These are phyloP conservation scores for Didymella glomerata DNA, from an alignment of 2,329 filamentous ascomycete genomes.

Conservation along the genomic window DNA sequence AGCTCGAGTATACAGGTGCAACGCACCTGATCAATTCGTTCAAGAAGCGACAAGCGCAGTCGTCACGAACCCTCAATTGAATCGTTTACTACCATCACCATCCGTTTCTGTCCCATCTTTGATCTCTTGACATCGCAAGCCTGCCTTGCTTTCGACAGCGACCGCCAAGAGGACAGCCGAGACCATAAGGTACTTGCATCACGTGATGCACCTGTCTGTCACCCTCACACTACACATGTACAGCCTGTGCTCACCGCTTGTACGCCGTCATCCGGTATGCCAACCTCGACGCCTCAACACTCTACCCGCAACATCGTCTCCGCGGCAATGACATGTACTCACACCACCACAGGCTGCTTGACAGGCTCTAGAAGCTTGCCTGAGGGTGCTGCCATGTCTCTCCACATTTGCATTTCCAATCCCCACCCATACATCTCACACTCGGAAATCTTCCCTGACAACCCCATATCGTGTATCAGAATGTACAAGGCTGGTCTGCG, in stretches of 20 bases:
- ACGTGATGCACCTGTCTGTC: constrained; percentile 10
- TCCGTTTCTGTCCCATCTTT: background rate
- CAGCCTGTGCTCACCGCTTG: constrained; percentile 15
- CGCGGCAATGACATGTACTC: constrained; percentile 3
- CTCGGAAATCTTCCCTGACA: background rate
- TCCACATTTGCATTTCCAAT: background rate
- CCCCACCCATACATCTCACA: constrained; percentile 4
- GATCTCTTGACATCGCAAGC: background rate
- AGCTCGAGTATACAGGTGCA: constrained; percentile 22
- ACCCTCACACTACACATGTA: constrained; percentile 6
- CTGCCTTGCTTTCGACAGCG: background rate
- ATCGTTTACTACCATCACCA: constrained; percentile 8
- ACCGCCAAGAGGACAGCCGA: background rate
- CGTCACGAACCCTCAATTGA: constrained; percentile 10
- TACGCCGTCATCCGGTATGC: constrained; percentile 14
- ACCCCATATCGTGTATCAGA: constrained; percentile 13
- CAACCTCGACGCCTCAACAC: constrained; percentile 13
- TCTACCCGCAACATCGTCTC: constrained; percentile 11
- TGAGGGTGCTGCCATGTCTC: constrained; percentile 3
- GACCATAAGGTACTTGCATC: background rate
- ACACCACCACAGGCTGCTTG: constrained; percentile 7
- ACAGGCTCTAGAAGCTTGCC: constrained; percentile 6
- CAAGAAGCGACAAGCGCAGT: constrained; percentile 2
- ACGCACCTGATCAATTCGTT: constrained; percentile 9
- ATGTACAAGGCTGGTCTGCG: constrained; percentile 8